Evolutionary conservation across 2,329 filamentous ascomycete species (phyloP).

Genomic region (Pseudogymnoascus sp.): DNA sequence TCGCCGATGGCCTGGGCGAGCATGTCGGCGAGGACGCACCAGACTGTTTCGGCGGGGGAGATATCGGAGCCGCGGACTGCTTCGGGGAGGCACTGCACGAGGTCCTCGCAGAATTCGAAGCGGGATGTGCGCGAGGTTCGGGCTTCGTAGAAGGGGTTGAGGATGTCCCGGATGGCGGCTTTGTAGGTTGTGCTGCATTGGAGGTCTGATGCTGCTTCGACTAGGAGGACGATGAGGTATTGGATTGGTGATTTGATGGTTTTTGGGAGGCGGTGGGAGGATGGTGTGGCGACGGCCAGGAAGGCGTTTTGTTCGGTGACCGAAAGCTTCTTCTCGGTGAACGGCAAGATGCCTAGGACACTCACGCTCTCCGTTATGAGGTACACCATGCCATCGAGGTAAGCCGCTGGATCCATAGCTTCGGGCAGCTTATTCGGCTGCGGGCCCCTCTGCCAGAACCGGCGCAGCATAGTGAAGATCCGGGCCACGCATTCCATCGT

Average conservation of each 20-base stretch:
- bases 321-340: conserved; percentile 53
- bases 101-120: conserved; percentile 31
- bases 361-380: conserved; percentile 43
- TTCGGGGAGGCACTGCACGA: conserved; percentile 20
- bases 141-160: conserved; percentile 50
- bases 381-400: conserved; percentile 46
- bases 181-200: conserved; percentile 40
- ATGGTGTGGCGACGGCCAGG: conserved; percentile 56
- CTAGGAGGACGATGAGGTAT: conserved; percentile 57
- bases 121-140: conserved; percentile 30
- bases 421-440: conserved; percentile 32
- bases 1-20: conserved; percentile 19
- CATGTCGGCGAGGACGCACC: conserved; percentile 25
- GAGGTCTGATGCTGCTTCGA: conserved; percentile 40
- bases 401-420: conserved; percentile 43
- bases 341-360: conserved; percentile 50
- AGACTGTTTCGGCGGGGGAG: conserved; percentile 15
- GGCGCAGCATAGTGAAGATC: conserved; percentile 61
- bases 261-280: conserved; percentile 48
- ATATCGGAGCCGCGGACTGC: conserved; percentile 25
- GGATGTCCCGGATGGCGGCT: conserved; percentile 42
- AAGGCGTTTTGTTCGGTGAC: conserved; percentile 49
- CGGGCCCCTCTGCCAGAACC: conserved; percentile 57
- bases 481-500: conserved; percentile 71
- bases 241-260: conserved; percentile 53